phyloP scores from a whole-genome alignment of 2,329 filamentous ascomycete genomes.

The Nakataea oryzae region DNA sequence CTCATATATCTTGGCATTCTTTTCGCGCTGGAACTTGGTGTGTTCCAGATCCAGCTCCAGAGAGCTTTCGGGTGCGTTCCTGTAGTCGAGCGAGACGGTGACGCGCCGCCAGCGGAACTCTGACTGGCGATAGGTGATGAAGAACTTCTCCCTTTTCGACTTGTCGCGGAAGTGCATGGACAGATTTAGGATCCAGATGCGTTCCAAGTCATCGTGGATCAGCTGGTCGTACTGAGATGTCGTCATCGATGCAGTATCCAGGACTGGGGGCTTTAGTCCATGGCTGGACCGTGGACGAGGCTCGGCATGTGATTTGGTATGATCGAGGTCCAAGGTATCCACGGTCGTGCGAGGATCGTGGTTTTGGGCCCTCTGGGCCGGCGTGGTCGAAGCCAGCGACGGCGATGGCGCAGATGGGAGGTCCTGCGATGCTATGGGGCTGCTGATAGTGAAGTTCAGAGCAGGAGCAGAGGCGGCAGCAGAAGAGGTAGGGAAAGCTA shows the following conservation, averaged over 20 bases:
- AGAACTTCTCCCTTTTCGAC: conserved; percentile 92
- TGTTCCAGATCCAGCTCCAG: conserved; percentile 74
- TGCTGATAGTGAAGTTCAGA: background rate
- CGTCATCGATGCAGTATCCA: conserved; percentile 36
- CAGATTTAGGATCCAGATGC: conserved; percentile 88
- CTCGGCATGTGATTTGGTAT: background rate
- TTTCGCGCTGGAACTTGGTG: conserved; percentile 78
- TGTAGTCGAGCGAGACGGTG: conserved; percentile 90
- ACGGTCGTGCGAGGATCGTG: background rate
- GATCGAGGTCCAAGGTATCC: background rate
- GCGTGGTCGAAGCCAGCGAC: conserved; percentile 2
- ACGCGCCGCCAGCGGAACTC: conserved; percentile 75
- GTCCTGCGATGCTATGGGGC: background rate
- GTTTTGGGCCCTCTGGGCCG: background rate
- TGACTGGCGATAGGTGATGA: conserved; percentile 82
- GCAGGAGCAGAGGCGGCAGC: too few relatives aligned
- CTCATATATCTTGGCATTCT: conserved; percentile 87
- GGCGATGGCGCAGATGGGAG: conserved; percentile 11
- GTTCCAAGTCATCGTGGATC: conserved; percentile 74
- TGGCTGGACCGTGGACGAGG: background rate
- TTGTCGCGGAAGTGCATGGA: conserved; percentile 97
- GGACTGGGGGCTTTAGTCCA: background rate
- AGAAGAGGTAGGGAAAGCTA: too few relatives aligned
- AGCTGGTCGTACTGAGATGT: conserved; percentile 48
- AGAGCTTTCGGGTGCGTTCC: conserved; percentile 66